phyloP scores from a whole-genome alignment of 2,329 filamentous ascomycete genomes.

The Colletotrichum eleusines region DNA sequence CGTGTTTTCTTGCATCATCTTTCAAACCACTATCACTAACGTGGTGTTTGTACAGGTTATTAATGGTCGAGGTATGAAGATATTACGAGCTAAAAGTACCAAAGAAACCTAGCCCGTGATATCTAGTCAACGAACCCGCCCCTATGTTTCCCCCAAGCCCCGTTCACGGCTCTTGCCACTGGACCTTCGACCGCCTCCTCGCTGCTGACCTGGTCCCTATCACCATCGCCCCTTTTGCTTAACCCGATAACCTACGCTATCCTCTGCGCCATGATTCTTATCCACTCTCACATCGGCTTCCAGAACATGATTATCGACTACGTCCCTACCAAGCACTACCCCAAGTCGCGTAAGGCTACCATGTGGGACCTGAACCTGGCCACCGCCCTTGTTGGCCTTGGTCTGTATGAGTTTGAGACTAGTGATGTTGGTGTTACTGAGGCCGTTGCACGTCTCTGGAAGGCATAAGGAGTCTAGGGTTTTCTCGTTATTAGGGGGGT shows the following conservation, averaged over 20 bases:
- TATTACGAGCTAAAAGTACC: slow-evolving; percentile 12
- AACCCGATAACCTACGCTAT: slow-evolving; percentile 91
- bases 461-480: slow-evolving; percentile 65
- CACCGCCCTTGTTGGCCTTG: slow-evolving; percentile 85
- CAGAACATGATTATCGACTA: slow-evolving; percentile 93
- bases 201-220: slow-evolving; percentile 87
- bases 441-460: slow-evolving; percentile 90
- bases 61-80: slow-evolving; percentile 75
- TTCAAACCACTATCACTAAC: slow-evolving; percentile 56
- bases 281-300: slow-evolving; percentile 97
- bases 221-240: slow-evolving; percentile 90
- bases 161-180: slow-evolving; percentile 95
- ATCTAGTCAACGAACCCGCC: slow-evolving; percentile 85
- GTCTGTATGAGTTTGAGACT: slow-evolving; percentile 98
- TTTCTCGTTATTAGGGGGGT: slow-evolving; percentile 1
- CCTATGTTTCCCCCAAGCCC: slow-evolving; percentile 79
- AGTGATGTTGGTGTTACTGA: slow-evolving; percentile 97
- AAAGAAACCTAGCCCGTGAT: slow-evolving; percentile 42
- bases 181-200: slow-evolving; percentile 92
- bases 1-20: slow-evolving; percentile 52
- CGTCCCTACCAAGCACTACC: slow-evolving; percentile 78
- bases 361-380: slow-evolving; percentile 83
- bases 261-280: slow-evolving; percentile 83
- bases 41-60: slow-evolving; percentile 70
- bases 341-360: slow-evolving; percentile 73